Evolutionary conservation across 345 rosid genomes (phyloP), one percentile per base, ranked within the genome.

Genomic region (Eucalyptus melliodora): DNA sequence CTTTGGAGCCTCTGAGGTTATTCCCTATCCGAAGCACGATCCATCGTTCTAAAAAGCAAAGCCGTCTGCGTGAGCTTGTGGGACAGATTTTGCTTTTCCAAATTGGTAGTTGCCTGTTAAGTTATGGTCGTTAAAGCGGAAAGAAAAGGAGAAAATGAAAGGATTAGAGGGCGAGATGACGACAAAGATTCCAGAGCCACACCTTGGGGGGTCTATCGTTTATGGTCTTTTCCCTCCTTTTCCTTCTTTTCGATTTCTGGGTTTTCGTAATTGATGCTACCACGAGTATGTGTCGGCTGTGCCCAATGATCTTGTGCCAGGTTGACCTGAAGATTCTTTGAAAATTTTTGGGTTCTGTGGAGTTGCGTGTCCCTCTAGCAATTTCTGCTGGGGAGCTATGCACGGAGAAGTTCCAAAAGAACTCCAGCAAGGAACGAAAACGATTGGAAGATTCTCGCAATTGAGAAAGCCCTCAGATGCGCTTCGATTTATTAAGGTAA

Each of bases 161-260:
- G 47, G 83, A 77, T 77, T 37, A 37, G 45, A 37, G 45, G 47
- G 45, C 13, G 83, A 42, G 83, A 81, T 88, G 51, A 67, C 89
- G 93, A 93, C 93, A 92, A 87, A 87, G 86, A 89, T 86, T 72
- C 92, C 83, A 44, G 77, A 88, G 77, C 92, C 92, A 65, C 90
- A 50, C 67, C 80, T 89, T 31, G 77, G 11, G 69, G 34, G 56
- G 53, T 19, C 69, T 81, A 90, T 69, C 62, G 90, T 87, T 77
- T 51, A 11, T 60, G 89, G 9, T 69, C 53, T 87, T 59, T 89
- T 89, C 87, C 88, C 87, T 88, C 49, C 40, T 88, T 24, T 30
- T 9, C 24, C 87, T 87, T 53, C 40, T 88, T 24, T 30, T 9
- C 24, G 40, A 42, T 62, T 87, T 62, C 77, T 13, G 45, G 53